Conservation (phyloP, 306 rosid genomes). For the Medicago lupulina region DNA sequence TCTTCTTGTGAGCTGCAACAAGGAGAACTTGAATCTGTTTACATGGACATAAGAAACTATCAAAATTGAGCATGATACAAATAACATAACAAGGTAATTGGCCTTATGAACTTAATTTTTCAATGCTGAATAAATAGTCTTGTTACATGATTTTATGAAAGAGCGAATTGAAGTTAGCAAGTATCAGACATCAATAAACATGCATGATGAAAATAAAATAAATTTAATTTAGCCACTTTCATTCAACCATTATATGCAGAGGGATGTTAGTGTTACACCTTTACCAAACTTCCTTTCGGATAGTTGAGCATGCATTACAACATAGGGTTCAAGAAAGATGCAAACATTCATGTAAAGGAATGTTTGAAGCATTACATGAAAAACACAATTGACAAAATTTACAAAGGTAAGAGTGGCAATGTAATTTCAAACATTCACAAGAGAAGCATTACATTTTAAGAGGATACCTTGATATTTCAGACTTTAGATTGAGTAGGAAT, state of each 20-base stretch:
- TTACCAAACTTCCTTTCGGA: neutral
- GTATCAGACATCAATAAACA: neutral
- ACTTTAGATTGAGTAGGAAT: constrained; percentile 6
- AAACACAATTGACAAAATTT: too few relatives aligned
- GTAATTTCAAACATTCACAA: too few relatives aligned
- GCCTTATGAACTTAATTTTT: neutral
- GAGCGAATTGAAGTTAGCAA: neutral
- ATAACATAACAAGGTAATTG: neutral
- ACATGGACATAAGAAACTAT: neutral
- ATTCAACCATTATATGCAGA: too few relatives aligned
- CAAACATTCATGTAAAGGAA: neutral
- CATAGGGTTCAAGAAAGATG: neutral
- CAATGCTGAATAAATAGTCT: neutral
- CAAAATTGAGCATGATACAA: neutral
- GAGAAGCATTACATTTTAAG: neutral
- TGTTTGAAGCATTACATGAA: neutral
- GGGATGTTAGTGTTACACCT: neutral
- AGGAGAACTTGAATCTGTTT: constrained; percentile 6
- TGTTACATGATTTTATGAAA: neutral
- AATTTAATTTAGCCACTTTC: too few relatives aligned
- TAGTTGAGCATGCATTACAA: neutral
- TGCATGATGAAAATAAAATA: too few relatives aligned
- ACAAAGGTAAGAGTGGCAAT: neutral
- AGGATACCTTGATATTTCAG: neutral
- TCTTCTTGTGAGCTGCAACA: neutral